Conservation (phyloP, 352 stramenopile species). For the Globisporangium rhizosaccharum region DNA sequence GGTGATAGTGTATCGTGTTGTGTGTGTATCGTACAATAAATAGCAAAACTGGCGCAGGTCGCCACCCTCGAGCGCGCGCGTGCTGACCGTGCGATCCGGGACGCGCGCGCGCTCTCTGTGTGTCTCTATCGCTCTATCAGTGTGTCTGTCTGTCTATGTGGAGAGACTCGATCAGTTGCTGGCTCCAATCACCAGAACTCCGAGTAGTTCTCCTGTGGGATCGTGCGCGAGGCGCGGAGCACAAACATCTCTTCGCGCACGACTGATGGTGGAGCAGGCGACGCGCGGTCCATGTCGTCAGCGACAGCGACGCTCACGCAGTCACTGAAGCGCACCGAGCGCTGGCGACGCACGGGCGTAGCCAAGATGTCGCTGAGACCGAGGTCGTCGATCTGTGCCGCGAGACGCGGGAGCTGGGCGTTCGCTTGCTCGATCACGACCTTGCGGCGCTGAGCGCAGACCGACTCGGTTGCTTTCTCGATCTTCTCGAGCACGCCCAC, state of each 20-base stretch:
- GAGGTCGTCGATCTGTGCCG: slow-evolving; percentile 30
- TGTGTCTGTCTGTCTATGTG: not conserved
- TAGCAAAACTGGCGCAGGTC: no score
- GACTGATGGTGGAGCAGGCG: slow-evolving; percentile 35
- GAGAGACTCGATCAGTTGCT: not conserved
- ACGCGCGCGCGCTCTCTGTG: no score
- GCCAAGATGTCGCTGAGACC: slow-evolving; percentile 10
- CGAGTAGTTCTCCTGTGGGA: slow-evolving; percentile 68
- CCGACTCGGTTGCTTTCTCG: slow-evolving; percentile 64
- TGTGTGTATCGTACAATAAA: no score
- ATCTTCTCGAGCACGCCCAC: slow-evolving; percentile 73
- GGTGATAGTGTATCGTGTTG: no score
- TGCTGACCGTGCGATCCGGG: no score
- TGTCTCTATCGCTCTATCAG: not conserved
- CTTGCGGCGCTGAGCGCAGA: slow-evolving; percentile 53
- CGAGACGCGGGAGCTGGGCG: slow-evolving; percentile 19
- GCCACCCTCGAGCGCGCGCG: no score
- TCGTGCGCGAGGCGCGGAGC: slow-evolving; percentile 59
- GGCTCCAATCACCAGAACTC: slow-evolving; percentile 49
- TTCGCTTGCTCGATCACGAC: slow-evolving; percentile 66
- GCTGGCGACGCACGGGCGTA: slow-evolving; percentile 4
- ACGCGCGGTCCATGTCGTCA: slow-evolving; percentile 63
- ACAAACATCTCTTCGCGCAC: slow-evolving; percentile 77
- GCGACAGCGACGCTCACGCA: slow-evolving; percentile 42
- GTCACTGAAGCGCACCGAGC: slow-evolving; percentile 56